Evolutionary conservation across 2,329 filamentous ascomycete species (phyloP).

Genomic region (Ophiognomonia clavigignenti-juglandacearum): DNA sequence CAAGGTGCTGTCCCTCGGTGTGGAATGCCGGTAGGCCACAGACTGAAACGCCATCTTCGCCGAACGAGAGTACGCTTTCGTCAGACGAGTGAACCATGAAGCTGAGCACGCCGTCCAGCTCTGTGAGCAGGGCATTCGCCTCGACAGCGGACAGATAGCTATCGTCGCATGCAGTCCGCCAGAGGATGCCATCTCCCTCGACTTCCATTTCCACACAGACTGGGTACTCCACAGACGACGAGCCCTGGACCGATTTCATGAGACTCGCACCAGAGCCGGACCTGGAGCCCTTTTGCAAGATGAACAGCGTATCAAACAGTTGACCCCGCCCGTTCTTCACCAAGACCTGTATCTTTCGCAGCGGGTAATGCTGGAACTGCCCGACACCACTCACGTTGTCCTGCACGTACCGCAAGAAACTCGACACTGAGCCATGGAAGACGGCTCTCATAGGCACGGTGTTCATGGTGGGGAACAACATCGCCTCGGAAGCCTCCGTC

Average conservation of each 20-base stretch:
- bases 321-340: slow-evolving; percentile 45
- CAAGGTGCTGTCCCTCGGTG: slow-evolving; percentile 1
- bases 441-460: slow-evolving; percentile 72
- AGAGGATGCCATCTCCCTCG: slow-evolving; percentile 49
- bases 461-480: slow-evolving; percentile 90
- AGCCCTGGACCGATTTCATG: slow-evolving; percentile 58
- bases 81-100: slow-evolving; percentile 48
- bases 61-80: slow-evolving; percentile 49
- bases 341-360: slow-evolving; percentile 48
- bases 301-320: slow-evolving; percentile 53
- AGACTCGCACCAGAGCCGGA: slow-evolving; percentile 28
- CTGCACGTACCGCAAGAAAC: slow-evolving; percentile 71
- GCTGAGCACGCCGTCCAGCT: slow-evolving; percentile 55
- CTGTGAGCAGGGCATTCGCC: slow-evolving; percentile 46
- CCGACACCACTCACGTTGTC: slow-evolving; percentile 60
- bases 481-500: slow-evolving; percentile 57
- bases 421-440: slow-evolving; percentile 60
- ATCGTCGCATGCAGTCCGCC: slow-evolving; percentile 68
- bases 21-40: slow-evolving; percentile 55
- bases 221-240: slow-evolving; percentile 72
- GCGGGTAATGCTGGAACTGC: slow-evolving; percentile 71
- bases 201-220: slow-evolving; percentile 78
- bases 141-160: slow-evolving; percentile 43
- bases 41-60: slow-evolving; percentile 50
- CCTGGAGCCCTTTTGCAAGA: slow-evolving; percentile 40